These are phyloP conservation scores for Schwanniomyces etchellsii DNA, from an alignment of 1,139 yeast genomes.

Conservation along the genomic window DNA sequence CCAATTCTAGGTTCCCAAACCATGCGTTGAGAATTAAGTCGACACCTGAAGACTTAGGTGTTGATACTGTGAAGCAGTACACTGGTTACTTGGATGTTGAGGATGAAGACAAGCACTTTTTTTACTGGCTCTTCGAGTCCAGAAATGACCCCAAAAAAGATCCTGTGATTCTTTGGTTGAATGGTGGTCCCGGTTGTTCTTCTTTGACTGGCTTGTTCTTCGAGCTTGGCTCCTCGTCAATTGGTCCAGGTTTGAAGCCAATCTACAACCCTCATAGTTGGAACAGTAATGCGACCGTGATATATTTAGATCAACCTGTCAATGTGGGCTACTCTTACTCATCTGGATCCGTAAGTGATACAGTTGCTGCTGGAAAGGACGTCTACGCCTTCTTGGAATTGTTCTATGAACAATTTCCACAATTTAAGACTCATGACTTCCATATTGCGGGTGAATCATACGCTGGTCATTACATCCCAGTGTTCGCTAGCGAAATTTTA, in stretches of 20 bases:
- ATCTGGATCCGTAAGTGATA: constrained; percentile 52
- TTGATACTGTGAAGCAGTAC: constrained; percentile 76
- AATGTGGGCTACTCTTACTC: constrained; percentile 80
- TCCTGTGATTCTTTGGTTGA: constrained; percentile 41
- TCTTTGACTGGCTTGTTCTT: constrained; percentile 39
- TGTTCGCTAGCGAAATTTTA: constrained; percentile 82
- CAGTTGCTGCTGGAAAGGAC: constrained; percentile 88
- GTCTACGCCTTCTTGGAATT: constrained; percentile 87
- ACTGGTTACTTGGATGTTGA: constrained; percentile 85
- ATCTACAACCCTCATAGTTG: constrained; percentile 35
- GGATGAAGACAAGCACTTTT: constrained; percentile 74
- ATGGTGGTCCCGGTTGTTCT: constrained; percentile 45
- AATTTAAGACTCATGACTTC: constrained; percentile 63
- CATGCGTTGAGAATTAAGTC: constrained; percentile 60
- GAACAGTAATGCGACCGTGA: constrained; percentile 41
- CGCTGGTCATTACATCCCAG: constrained; percentile 97
- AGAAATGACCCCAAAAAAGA: constrained; percentile 41
- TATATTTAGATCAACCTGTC: constrained; percentile 44
- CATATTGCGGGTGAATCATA: constrained; percentile 99
- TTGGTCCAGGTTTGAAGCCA: constrained; percentile 31
- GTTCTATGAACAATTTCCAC: constrained; percentile 88
- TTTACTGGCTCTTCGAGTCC: constrained; percentile 41
- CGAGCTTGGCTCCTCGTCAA: constrained; percentile 39
- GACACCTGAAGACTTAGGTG: constrained; percentile 56
- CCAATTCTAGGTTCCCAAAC: constrained; percentile 40